Evolutionary conservation across 768 basidiomycete genomes (phyloP).

Genomic region (Cystofilobasidium capitatum): DNA sequence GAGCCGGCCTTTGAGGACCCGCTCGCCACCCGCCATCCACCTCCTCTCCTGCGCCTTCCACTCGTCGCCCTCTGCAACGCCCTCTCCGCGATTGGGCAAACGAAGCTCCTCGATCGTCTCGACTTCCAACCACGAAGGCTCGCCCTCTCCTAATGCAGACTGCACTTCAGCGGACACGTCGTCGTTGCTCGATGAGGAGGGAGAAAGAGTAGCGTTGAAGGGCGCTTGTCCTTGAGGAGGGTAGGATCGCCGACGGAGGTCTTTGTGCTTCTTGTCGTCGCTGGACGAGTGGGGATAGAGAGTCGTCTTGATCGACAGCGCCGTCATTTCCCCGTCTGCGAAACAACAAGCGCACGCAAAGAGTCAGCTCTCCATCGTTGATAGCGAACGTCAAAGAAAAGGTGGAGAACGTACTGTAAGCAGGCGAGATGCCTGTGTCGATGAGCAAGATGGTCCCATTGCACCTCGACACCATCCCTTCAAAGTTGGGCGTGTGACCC

Average conservation of each 20-base stretch:
- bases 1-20: background rate
- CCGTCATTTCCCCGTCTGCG: background rate
- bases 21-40: background rate
- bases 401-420: constrained; percentile 2
- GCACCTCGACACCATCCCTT: constrained; percentile 72
- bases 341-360: background rate
- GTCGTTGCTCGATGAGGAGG: background rate
- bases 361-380: background rate
- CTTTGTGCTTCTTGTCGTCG: background rate
- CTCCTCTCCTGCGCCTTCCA: background rate
- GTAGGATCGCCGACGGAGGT: background rate
- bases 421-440: constrained; percentile 62
- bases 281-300: background rate
- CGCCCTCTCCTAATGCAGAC: background rate
- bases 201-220: background rate
- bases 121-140: background rate
- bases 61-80: background rate
- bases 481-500: constrained; percentile 92
- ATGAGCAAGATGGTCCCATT: constrained; percentile 90
- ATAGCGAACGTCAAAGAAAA: background rate
- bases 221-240: background rate
- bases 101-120: constrained; percentile 3
- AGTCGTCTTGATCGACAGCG: constrained; percentile 12
- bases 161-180: background rate
- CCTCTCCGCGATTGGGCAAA: background rate